Percentiles rank a stretch among this genome's conserved stretches.
phyloP scores from a whole-genome alignment of 768 basidiomycete genomes.

The Leccinum subtestaceum region DNA sequence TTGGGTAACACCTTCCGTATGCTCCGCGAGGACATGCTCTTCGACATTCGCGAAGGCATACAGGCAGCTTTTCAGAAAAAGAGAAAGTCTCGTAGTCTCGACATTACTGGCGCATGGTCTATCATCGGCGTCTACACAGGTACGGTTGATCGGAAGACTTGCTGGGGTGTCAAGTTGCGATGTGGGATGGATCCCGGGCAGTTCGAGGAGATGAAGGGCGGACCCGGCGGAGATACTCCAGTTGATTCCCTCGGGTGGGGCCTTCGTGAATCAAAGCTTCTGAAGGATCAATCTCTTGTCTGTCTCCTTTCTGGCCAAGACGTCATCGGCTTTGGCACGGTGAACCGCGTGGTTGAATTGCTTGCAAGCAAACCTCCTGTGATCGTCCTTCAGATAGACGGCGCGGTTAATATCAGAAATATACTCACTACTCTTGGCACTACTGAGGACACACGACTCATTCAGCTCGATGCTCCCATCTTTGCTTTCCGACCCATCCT shows the following conservation, averaged over 20 bases:
- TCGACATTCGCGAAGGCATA: slow-evolving; percentile 53
- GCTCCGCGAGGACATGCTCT: slow-evolving; percentile 61
- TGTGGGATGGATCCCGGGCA: slow-evolving; percentile 36
- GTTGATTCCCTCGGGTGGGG: slow-evolving; percentile 35
- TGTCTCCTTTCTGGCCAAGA: slow-evolving; percentile 49
- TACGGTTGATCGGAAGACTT: slow-evolving; percentile 19
- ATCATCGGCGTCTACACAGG: slow-evolving; percentile 38
- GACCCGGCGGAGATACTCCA: slow-evolving; percentile 26
- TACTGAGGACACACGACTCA: slow-evolving; percentile 36
- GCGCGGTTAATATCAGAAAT: slow-evolving; percentile 34
- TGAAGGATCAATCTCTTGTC: slow-evolving; percentile 53
- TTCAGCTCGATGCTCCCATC: slow-evolving; percentile 56
- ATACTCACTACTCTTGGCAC: slow-evolving; percentile 39
- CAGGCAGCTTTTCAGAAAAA: slow-evolving; percentile 38
- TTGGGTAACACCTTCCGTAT: slow-evolving; percentile 67
- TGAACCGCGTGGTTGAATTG: slow-evolving; percentile 53
- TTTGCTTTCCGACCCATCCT: slow-evolving; percentile 65
- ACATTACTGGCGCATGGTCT: slow-evolving; percentile 32
- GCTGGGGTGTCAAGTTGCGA: slow-evolving; percentile 42
- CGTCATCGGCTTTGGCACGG: slow-evolving; percentile 50
- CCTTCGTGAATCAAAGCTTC: slow-evolving; percentile 29
- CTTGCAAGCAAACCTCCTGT: slow-evolving; percentile 46
- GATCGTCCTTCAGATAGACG: slow-evolving; percentile 54
- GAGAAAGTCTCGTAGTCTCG: slow-evolving; percentile 35
- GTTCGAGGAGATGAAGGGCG: slow-evolving; percentile 26